Percentiles rank a stretch among this genome's conserved stretches.
phyloP scores from a whole-genome alignment of 73 alveolate genomes.

The Blepharisma japonicum region DNA sequence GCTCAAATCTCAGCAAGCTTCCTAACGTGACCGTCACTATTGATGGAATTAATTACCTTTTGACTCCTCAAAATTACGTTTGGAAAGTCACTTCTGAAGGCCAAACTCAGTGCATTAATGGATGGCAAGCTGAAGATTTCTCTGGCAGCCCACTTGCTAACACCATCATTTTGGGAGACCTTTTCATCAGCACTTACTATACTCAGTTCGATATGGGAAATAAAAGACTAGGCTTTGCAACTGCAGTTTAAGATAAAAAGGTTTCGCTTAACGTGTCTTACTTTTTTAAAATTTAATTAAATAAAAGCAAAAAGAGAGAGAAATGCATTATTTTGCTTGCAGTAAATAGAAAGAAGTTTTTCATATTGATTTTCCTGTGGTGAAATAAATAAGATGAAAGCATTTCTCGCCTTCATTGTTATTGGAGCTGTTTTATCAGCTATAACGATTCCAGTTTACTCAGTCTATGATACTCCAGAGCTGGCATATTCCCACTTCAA shows the following conservation, averaged over 20 bases:
- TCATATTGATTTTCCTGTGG: too few species aligned
- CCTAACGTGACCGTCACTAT: conserved; percentile 51
- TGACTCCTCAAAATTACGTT: conserved; percentile 56
- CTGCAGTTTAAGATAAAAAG: conserved; percentile 28
- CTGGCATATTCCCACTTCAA: too few species aligned
- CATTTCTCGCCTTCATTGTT: too few species aligned
- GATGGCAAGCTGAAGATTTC: conserved; percentile 47
- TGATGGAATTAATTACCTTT: conserved; percentile 44
- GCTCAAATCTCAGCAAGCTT: conserved; percentile 43
- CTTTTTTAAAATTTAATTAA: too few species aligned
- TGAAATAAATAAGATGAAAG: too few species aligned
- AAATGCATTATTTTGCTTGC: too few species aligned
- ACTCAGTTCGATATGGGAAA: conserved; percentile 30
- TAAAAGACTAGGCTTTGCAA: conserved; percentile 1
- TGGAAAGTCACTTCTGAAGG: conserved; percentile 41
- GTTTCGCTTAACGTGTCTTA: conserved; percentile 24
- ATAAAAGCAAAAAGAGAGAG: too few species aligned
- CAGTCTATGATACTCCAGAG: too few species aligned
- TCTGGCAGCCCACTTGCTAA: conserved; percentile 34
- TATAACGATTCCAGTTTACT: too few species aligned
- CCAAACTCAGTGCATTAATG: conserved; percentile 46
- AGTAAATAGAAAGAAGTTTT: too few species aligned
- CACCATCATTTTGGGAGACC: conserved; percentile 71
- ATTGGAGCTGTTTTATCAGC: too few species aligned
- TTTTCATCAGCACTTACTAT: conserved; percentile 66